Evolutionary conservation across 1,139 yeast genomes (phyloP).

Genomic region (Torulaspora globosa): DNA sequence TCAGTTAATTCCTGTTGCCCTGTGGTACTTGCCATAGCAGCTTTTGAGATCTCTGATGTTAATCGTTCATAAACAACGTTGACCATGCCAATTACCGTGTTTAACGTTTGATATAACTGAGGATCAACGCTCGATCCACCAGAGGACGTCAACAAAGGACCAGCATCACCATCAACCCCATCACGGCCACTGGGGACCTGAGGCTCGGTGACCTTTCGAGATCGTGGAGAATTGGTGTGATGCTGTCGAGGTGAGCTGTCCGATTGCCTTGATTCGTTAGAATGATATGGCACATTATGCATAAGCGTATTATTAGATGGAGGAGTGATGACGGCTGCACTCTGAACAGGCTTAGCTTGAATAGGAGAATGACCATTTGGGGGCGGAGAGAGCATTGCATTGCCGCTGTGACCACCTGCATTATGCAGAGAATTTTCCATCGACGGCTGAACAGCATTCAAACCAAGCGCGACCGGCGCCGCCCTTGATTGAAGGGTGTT

Average conservation of each 20-base stretch:
- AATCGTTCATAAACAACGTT: slow-evolving; percentile 75
- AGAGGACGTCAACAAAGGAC: slow-evolving; percentile 26
- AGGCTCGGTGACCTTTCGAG: slow-evolving; percentile 13
- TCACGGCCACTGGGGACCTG: slow-evolving; percentile 22
- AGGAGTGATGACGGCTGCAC: slow-evolving; percentile 9
- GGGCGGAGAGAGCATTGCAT: slow-evolving; percentile 8
- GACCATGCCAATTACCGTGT: slow-evolving; percentile 70
- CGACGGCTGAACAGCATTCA: slow-evolving; percentile 5
- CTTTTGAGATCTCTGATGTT: slow-evolving; percentile 68
- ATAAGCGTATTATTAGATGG: slow-evolving; percentile 9
- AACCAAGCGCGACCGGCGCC: slow-evolving; percentile 9
- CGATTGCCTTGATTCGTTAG: slow-evolving; percentile 7
- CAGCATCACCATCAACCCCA: slow-evolving; percentile 21
- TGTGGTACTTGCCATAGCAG: slow-evolving; percentile 51
- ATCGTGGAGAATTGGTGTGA: slow-evolving; percentile 14
- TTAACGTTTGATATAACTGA: slow-evolving; percentile 69
- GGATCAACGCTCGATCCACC: slow-evolving; percentile 60
- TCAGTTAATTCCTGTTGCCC: slow-evolving; percentile 39
- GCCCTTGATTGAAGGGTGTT: slow-evolving; percentile 25
- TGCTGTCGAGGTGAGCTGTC: slow-evolving; percentile 17
- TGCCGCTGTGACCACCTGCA: slow-evolving; percentile 1
- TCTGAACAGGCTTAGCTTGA: slow-evolving; percentile 6
- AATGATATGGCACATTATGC: slow-evolving; percentile 11
- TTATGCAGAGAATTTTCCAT: slow-evolving; percentile 2
- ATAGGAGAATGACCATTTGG: slow-evolving; percentile 6